These are phyloP conservation scores for Monosporascus sp. DNA, from an alignment of 2,329 filamentous ascomycete species.

Conservation along the genomic window DNA sequence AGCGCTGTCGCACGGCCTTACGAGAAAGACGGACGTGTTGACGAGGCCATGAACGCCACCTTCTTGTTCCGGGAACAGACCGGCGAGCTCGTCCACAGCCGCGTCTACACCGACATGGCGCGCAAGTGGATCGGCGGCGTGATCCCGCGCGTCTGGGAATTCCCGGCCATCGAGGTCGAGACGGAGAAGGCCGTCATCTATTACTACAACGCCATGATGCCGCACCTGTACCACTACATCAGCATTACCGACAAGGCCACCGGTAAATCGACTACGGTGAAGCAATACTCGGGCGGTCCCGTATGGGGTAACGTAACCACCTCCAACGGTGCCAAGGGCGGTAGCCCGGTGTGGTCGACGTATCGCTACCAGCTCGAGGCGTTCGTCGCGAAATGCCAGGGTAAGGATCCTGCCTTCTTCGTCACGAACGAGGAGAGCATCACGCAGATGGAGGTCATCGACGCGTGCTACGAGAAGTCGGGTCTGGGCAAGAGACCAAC, in stretches of 20 bases:
- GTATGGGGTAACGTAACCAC: slow-evolving; percentile 24
- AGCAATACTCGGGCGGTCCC: slow-evolving; percentile 22
- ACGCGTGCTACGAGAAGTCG: slow-evolving; percentile 26
- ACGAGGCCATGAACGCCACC: slow-evolving; percentile 25
- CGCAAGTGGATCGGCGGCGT: slow-evolving; percentile 16
- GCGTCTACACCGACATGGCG: slow-evolving; percentile 25
- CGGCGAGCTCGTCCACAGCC: slow-evolving; percentile 19
- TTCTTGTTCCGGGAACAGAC: slow-evolving; percentile 19
- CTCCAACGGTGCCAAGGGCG: slow-evolving; percentile 11
- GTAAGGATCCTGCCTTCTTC: slow-evolving; percentile 22
- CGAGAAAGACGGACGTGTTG: slow-evolving; percentile 20
- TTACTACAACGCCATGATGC: slow-evolving; percentile 29
- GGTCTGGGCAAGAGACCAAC: slow-evolving; percentile 10
- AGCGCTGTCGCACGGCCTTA: slow-evolving; percentile 22
- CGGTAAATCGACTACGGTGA: slow-evolving; percentile 18
- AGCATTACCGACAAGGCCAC: slow-evolving; percentile 23
- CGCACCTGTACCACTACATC: slow-evolving; percentile 29
- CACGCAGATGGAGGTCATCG: slow-evolving; percentile 28
- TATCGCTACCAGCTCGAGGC: slow-evolving; percentile 28
- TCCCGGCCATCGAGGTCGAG: slow-evolving; percentile 27
- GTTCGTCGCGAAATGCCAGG: slow-evolving; percentile 27
- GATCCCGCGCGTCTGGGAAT: slow-evolving; percentile 26
- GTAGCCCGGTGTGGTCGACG: slow-evolving; percentile 23
- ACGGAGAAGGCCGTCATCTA: slow-evolving; percentile 23
- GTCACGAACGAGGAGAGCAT: slow-evolving; percentile 27